Conservation (phyloP, 495 filamentous ascomycete species). For the Annulohypoxylon nitens region DNA sequence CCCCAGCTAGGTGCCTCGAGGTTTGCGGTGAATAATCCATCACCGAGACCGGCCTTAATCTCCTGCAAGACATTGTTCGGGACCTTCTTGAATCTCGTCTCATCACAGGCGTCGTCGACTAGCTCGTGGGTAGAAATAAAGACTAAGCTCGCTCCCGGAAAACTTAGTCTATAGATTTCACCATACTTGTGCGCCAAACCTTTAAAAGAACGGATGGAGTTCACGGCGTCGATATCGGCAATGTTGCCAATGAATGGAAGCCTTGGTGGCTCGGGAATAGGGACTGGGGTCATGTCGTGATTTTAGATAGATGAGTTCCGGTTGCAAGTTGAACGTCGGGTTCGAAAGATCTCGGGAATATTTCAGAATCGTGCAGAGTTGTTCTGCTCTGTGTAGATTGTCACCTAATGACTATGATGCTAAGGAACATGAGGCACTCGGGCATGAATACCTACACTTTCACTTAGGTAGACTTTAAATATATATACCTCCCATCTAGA, state of each 20-base stretch:
- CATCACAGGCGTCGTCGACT: slow-evolving; percentile 72
- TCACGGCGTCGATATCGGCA: slow-evolving; percentile 46
- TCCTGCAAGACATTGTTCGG: slow-evolving; percentile 51
- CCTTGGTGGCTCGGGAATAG: slow-evolving; percentile 49
- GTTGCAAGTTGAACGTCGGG: not conserved
- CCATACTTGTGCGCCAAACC: slow-evolving; percentile 46
- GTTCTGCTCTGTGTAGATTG: not conserved
- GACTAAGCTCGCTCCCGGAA: slow-evolving; percentile 43
- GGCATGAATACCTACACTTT: not conserved
- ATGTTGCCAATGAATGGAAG: slow-evolving; percentile 52
- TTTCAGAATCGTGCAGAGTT: not conserved
- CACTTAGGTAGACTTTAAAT: not conserved
- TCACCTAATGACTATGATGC: not conserved
- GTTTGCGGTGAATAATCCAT: slow-evolving; percentile 70
- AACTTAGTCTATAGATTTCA: slow-evolving; percentile 42
- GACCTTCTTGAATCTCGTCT: slow-evolving; percentile 53
- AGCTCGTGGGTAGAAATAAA: slow-evolving; percentile 66
- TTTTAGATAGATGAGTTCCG: not conserved
- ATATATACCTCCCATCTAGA: not conserved
- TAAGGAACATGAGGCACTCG: not conserved
- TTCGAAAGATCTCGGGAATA: not conserved
- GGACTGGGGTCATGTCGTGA: slow-evolving; percentile 23
- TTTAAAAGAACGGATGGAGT: slow-evolving; percentile 35
- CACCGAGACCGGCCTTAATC: slow-evolving; percentile 63
- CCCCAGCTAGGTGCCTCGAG: slow-evolving; percentile 70